phyloP scores from a whole-genome alignment of 805 yeast species.

The Teunomyces lycoperdinae region DNA sequence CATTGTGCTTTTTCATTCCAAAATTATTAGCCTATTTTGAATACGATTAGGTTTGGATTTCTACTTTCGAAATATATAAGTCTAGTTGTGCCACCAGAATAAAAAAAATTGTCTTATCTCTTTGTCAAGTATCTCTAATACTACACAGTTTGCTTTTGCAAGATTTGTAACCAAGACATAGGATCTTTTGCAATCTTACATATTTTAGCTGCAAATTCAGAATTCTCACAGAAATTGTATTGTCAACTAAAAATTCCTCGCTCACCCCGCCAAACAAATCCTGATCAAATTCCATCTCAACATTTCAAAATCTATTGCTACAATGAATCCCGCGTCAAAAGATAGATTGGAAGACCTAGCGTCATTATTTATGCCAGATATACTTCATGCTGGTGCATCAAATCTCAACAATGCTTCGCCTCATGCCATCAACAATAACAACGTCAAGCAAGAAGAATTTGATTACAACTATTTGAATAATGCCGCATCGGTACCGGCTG shows the following conservation, averaged over 20 bases:
- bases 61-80: neutral
- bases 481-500: neutral
- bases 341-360: constrained; percentile 38
- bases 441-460: constrained; percentile 13
- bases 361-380: constrained; percentile 40
- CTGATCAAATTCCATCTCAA: neutral
- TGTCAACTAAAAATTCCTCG: constrained; percentile 1
- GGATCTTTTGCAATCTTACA: neutral
- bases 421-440: constrained; percentile 1
- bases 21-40: constrained; percentile 3
- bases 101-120: neutral
- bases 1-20: neutral
- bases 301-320: neutral
- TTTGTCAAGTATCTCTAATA: neutral
- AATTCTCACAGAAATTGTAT: neutral
- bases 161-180: neutral
- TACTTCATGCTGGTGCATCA: constrained; percentile 24
- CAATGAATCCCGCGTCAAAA: neutral
- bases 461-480: constrained; percentile 4
- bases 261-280: constrained; percentile 4
- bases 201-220: constrained; percentile 2
- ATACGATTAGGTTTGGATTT: constrained; percentile 2
- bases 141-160: neutral
- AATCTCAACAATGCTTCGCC: constrained; percentile 7
- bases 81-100: neutral